Conservation (phyloP, 805 yeast species). For the Alloascoidea hylecoeti region DNA sequence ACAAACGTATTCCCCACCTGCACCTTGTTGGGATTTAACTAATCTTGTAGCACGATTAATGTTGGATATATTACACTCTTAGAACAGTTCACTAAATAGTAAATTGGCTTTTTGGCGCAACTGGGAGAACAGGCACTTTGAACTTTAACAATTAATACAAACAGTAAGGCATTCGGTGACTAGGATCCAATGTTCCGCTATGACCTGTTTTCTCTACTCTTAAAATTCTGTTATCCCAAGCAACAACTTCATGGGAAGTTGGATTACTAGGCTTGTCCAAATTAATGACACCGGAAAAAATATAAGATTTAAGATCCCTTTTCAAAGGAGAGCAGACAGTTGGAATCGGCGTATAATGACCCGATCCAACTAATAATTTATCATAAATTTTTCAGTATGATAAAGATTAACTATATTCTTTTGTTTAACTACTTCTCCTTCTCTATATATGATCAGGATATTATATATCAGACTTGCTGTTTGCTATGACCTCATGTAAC, state of each 20-base stretch:
- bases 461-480: no score
- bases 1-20: slow-evolving; percentile 99
- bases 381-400: slow-evolving; percentile 95
- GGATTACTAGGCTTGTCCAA: slow-evolving; percentile 97
- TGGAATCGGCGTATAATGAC: slow-evolving; percentile 96
- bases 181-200: slow-evolving; percentile 97
- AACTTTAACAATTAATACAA: no score
- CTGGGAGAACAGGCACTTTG: no score
- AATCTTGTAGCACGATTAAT: slow-evolving; percentile 96
- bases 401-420: no score
- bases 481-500: no score
- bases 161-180: slow-evolving; percentile 98
- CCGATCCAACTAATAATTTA: slow-evolving; percentile 85
- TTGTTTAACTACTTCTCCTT: no score
- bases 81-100: no score
- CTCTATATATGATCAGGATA: no score
- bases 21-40: slow-evolving; percentile 98
- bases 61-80: no score
- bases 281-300: slow-evolving; percentile 92
- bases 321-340: slow-evolving; percentile 89
- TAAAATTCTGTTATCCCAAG: slow-evolving; percentile 94
- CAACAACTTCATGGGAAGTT: slow-evolving; percentile 97
- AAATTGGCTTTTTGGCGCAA: no score
- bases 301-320: slow-evolving; percentile 82
- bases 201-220: slow-evolving; percentile 98